Evolutionary conservation across 495 filamentous ascomycete species (phyloP).

Genomic region (Lasiosphaeria miniovina): DNA sequence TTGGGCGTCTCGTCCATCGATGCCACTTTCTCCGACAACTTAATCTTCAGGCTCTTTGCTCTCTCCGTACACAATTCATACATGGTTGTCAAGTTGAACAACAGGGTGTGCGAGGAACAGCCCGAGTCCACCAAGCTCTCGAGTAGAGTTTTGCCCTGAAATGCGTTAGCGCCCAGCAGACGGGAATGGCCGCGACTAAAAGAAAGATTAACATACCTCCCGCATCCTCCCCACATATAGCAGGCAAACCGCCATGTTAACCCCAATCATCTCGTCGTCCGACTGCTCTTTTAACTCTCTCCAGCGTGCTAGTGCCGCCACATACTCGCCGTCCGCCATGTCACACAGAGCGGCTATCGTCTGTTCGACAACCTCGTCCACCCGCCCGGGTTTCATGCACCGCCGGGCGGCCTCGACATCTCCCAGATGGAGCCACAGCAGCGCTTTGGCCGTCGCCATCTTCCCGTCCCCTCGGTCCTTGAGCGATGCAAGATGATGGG

Average conservation of each 20-base stretch:
- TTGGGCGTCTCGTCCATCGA: constrained; percentile 38
- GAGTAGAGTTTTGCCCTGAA: constrained; percentile 57
- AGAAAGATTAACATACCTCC: constrained; percentile 52
- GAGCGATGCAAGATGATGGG: constrained; percentile 58
- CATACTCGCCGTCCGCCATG: constrained; percentile 77
- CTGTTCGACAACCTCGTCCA: constrained; percentile 24
- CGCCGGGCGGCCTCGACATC: constrained; percentile 65
- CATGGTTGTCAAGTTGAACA: constrained; percentile 87
- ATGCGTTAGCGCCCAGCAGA: background rate
- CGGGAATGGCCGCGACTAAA: background rate
- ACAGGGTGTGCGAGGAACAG: constrained; percentile 65
- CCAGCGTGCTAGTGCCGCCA: constrained; percentile 62
- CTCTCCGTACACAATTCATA: constrained; percentile 89
- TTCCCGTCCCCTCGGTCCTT: constrained; percentile 31
- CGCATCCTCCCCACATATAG: constrained; percentile 75
- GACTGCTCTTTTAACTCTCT: constrained; percentile 44
- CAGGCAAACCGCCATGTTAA: constrained; percentile 79
- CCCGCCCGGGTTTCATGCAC: constrained; percentile 36
- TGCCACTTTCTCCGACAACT: constrained; percentile 67
- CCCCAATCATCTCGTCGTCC: constrained; percentile 59
- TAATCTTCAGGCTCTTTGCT: constrained; percentile 62
- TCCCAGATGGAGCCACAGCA: constrained; percentile 73
- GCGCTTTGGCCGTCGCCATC: constrained; percentile 46
- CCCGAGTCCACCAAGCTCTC: constrained; percentile 60
- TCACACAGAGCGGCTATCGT: constrained; percentile 63